A percentile compares a stretch with the other conserved stretches of the same genome.
phyloP scores from a whole-genome alignment of 495 filamentous ascomycete species.

The Neurospora sp. region DNA sequence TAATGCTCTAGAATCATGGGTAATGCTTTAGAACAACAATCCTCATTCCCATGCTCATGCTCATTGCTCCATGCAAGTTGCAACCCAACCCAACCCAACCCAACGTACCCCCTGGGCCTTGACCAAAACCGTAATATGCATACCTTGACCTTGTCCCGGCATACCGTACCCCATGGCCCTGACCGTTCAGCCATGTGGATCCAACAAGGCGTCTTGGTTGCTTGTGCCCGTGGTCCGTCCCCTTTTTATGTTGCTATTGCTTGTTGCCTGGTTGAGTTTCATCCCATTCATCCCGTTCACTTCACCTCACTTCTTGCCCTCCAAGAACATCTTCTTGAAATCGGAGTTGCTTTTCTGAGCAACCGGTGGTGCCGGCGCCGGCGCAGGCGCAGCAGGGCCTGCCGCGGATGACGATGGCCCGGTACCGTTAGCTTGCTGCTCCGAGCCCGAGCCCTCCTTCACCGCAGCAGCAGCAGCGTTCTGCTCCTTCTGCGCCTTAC shows the following conservation, averaged over 20 bases:
- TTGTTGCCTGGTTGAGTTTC: background rate
- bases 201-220: background rate
- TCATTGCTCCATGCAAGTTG: background rate
- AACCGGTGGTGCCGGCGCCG: slow-evolving; percentile 18
- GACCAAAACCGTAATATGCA: background rate
- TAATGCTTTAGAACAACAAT: background rate
- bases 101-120: background rate
- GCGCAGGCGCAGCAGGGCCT: slow-evolving; percentile 10
- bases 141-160: background rate
- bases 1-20: too few species aligned
- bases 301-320: background rate
- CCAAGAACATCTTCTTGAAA: slow-evolving; percentile 69
- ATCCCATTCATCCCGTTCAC: background rate
- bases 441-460: background rate
- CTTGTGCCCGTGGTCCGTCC: background rate
- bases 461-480: slow-evolving; percentile 12
- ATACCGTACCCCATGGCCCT: background rate
- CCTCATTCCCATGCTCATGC: background rate
- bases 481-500: slow-evolving; percentile 22
- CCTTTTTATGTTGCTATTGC: background rate
- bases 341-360: slow-evolving; percentile 70
- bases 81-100: background rate
- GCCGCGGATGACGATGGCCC: background rate
- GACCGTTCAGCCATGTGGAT: background rate
- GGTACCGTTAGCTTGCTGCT: background rate